phyloP scores from a whole-genome alignment of 129 eudicot genomes.

The Tagetes erecta region DNA sequence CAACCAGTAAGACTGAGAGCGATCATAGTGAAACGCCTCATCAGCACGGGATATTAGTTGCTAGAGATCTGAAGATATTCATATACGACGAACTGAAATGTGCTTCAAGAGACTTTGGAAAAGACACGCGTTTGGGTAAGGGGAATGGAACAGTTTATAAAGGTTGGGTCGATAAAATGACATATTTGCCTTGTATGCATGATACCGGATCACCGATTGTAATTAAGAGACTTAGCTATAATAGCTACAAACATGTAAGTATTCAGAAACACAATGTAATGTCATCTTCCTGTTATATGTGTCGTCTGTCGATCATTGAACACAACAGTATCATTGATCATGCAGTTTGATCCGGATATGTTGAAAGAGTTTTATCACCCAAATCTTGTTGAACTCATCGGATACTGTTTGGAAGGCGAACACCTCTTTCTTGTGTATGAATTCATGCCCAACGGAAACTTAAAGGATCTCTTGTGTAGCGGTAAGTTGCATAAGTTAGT shows the following conservation, averaged over 20 bases:
- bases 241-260: conserved; percentile 13
- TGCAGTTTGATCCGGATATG: conserved; percentile 11
- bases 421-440: conserved; percentile 22
- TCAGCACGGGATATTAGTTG: background rate
- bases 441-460: background rate
- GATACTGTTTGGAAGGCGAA: conserved; percentile 10
- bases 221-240: conserved; percentile 37
- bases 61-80: conserved; percentile 40
- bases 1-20: background rate
- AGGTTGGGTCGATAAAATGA: conserved; percentile 42
- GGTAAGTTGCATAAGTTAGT: background rate
- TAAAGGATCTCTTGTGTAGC: background rate
- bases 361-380: conserved; percentile 7
- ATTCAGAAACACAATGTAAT: background rate
- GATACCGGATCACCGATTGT: conserved; percentile 51
- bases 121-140: conserved; percentile 49
- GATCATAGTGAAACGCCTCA: background rate
- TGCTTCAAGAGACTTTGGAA: conserved; percentile 51
- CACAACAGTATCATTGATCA: too few species aligned
- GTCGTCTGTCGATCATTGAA: too few species aligned
- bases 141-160: conserved; percentile 59
- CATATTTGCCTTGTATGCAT: background rate
- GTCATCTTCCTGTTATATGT: background rate
- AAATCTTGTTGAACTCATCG: background rate
- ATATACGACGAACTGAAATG: conserved; percentile 37